Evolutionary conservation across 1,284 basidiomycete species (phyloP), one percentile per base, ranked within the genome.

Genomic region (Puccinia polysora): DNA sequence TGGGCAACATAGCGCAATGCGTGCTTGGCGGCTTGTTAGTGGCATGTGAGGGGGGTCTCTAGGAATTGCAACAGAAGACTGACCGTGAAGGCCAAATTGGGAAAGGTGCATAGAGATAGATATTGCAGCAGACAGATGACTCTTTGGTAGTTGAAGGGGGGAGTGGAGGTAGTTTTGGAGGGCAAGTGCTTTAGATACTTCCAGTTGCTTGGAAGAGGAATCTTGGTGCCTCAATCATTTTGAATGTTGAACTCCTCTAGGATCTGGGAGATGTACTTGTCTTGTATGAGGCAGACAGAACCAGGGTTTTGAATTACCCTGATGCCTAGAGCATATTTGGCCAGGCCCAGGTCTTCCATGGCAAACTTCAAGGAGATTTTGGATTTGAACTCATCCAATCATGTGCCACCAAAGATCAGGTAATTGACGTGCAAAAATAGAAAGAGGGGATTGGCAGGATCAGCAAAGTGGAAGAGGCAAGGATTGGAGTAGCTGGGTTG

Each of bases 321-420:
- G 23, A 56, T 67, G 12, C 52, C 52, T 23, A 56, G 34, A 18
- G 52, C 36, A 25, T 20, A 67, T 43, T 52, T 40, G 18, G 40
- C 14, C 2, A n/a, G 3, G 12, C 65, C 64, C 25, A 65, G 32
- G 20, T 65, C 64, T 52, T 65, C 64, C 64, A 65, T 65, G 15
- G 52, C 32, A 28, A 65, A 65, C 18, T 12, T n/a, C 14, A 53
- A 7, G 28, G 12, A 28, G 14, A 67, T 43, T 23, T 43, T 43
- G 2, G 32, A 15, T 45, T 67, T 67, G 34, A 67, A 67, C 28
- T 30, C 15, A 12, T 23, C 32, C 10, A 25, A 12, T 28, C 52
- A 55, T 2, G 52, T 12, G 2, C 52, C 65, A 1, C 47, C 45
- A 18, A 67, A 55, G 52, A 56, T 34, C 18, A 67, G 49, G n/a